phyloP scores from a whole-genome alignment of 305 asterid genomes.

The Rubia tinctorum region DNA sequence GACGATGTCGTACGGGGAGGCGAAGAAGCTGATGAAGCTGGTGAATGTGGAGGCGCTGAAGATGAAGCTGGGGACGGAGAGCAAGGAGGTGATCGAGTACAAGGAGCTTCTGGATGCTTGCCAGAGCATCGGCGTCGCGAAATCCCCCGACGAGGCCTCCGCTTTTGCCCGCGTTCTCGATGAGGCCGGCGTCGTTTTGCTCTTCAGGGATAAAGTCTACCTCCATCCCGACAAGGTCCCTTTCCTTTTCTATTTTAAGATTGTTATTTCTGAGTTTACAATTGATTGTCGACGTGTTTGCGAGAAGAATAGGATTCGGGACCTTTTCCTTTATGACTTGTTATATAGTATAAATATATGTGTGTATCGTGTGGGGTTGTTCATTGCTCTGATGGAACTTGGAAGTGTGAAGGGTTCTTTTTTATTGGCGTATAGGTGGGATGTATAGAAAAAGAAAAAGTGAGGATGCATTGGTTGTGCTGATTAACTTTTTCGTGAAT shows the following conservation, averaged over 20 bases:
- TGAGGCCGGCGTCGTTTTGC: constrained; percentile 88
- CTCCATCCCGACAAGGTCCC: constrained; percentile 89
- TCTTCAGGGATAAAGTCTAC: constrained; percentile 84
- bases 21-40: constrained; percentile 86
- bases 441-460: background rate
- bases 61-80: constrained; percentile 72
- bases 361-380: background rate
- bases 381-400: background rate
- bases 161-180: constrained; percentile 81
- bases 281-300: background rate
- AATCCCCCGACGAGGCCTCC: constrained; percentile 63
- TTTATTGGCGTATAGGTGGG: background rate
- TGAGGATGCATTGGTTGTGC: background rate
- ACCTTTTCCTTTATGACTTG: background rate
- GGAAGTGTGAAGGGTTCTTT: background rate
- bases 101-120: constrained; percentile 70
- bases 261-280: background rate
- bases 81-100: constrained; percentile 67
- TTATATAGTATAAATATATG: background rate
- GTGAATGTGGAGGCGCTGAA: constrained; percentile 85
- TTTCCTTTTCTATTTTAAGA: background rate
- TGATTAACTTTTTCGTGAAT: background rate
- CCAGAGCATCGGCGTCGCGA: constrained; percentile 70
- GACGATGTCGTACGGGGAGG: constrained; percentile 69
- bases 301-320: background rate